These are phyloP conservation scores for Zymoseptoria pseudotritici DNA, from an alignment of 2,329 filamentous ascomycete species.

Conservation along the genomic window DNA sequence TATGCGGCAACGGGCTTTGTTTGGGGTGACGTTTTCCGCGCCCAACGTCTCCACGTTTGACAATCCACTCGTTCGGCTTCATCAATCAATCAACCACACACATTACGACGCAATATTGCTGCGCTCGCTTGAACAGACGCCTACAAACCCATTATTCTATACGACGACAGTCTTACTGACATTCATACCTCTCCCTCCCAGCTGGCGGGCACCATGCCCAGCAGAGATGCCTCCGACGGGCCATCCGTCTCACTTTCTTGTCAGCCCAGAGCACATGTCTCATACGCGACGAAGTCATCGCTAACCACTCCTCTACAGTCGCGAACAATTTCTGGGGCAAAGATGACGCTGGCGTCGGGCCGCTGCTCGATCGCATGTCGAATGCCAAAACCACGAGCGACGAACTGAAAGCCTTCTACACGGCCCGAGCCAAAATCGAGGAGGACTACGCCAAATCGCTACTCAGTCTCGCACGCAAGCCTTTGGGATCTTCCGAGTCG, in stretches of 20 bases:
- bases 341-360: constrained; percentile 90
- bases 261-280: constrained; percentile 10
- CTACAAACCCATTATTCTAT: not conserved
- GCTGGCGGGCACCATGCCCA: constrained; percentile 26
- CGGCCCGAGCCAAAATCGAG: constrained; percentile 83
- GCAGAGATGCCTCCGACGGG: constrained; percentile 26
- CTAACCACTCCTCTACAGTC: constrained; percentile 50
- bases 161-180: not conserved
- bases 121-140: not conserved
- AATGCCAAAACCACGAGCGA: constrained; percentile 91
- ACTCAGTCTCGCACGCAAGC: constrained; percentile 75
- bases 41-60: no score
- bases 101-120: not conserved
- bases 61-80: no score
- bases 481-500: constrained; percentile 78
- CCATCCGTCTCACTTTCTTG: constrained; percentile 33
- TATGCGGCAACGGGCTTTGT: no score
- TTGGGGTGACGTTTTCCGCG: no score
- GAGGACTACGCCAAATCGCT: constrained; percentile 93
- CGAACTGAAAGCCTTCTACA: constrained; percentile 87
- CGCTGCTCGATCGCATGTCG: constrained; percentile 89
- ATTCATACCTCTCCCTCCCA: not conserved
- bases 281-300: constrained; percentile 5
- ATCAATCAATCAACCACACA: no score
- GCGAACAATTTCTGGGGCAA: constrained; percentile 99